phyloP scores from a whole-genome alignment of 495 filamentous ascomycete genomes.

The Penicillium lagena region DNA sequence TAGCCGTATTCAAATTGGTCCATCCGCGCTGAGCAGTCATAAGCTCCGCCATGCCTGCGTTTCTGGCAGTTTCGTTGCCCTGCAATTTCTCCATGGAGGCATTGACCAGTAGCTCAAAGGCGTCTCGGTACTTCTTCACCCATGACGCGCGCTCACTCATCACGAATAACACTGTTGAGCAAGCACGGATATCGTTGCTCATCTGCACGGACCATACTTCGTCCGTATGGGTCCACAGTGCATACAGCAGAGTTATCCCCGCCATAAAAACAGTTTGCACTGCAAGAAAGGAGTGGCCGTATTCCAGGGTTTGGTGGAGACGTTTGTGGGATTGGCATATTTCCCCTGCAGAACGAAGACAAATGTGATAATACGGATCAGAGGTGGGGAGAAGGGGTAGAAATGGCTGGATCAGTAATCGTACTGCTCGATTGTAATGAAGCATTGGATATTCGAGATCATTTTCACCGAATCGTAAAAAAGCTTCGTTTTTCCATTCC shows the following conservation, averaged over 20 bases:
- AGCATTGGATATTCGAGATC: slow-evolving; percentile 45
- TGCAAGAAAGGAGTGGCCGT: slow-evolving; percentile 49
- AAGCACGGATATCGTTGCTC: slow-evolving; percentile 49
- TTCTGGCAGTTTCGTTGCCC: slow-evolving; percentile 29
- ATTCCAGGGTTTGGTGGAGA: slow-evolving; percentile 45
- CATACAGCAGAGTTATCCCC: slow-evolving; percentile 46
- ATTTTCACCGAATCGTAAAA: slow-evolving; percentile 28
- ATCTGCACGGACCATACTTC: slow-evolving; percentile 46
- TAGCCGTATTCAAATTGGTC: slow-evolving; percentile 5
- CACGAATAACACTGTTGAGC: slow-evolving; percentile 47
- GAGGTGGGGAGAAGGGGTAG: slow-evolving; percentile 40
- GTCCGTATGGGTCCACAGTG: slow-evolving; percentile 39
- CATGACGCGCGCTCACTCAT: slow-evolving; percentile 47
- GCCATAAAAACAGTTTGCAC: slow-evolving; percentile 52
- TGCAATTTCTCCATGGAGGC: slow-evolving; percentile 49
- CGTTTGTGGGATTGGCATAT: slow-evolving; percentile 50
- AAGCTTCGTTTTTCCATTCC: slow-evolving; percentile 43
- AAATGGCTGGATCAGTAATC: slow-evolving; percentile 47
- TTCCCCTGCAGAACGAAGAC: slow-evolving; percentile 42
- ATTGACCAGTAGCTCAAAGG: slow-evolving; percentile 47
- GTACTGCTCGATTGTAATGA: slow-evolving; percentile 46
- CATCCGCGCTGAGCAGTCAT: slow-evolving; percentile 33
- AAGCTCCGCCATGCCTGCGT: slow-evolving; percentile 33
- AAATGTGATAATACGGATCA: slow-evolving; percentile 46
- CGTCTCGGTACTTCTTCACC: slow-evolving; percentile 50